Conservation (phyloP, 164 flowering plant species). For the Sextonia rubra region DNA sequence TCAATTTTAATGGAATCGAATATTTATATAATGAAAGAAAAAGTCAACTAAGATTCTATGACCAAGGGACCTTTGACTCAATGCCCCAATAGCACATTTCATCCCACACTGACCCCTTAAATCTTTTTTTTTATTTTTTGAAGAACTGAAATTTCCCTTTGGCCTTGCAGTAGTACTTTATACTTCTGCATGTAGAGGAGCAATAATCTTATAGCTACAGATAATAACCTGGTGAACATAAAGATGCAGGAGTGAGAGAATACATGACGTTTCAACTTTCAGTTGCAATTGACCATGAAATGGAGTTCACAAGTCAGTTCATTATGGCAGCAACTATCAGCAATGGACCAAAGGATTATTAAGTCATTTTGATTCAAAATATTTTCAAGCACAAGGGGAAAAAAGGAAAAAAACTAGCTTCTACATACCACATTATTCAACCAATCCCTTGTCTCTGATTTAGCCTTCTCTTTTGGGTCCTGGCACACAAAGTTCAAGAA, state of each 20-base stretch:
- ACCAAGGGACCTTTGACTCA: background rate
- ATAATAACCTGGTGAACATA: background rate
- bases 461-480: slow-evolving; percentile 99
- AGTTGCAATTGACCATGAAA: background rate
- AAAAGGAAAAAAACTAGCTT: background rate
- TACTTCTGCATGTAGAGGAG: background rate
- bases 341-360: background rate
- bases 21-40: background rate
- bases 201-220: background rate
- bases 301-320: background rate
- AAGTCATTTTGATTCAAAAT: background rate
- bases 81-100: background rate
- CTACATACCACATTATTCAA: slow-evolving; percentile 88
- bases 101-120: background rate
- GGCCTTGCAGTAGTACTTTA: background rate
- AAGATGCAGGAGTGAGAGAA: background rate
- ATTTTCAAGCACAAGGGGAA: background rate
- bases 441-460: slow-evolving; percentile 99
- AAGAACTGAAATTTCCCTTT: no score
- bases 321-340: background rate
- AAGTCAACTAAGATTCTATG: background rate
- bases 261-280: background rate
- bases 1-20: background rate
- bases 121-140: no score
- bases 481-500: slow-evolving; percentile 16